Evolutionary conservation across 306 rosid species (phyloP), one percentile per base, ranked within the genome.

Genomic region (Fragaria nilgerrensis): DNA sequence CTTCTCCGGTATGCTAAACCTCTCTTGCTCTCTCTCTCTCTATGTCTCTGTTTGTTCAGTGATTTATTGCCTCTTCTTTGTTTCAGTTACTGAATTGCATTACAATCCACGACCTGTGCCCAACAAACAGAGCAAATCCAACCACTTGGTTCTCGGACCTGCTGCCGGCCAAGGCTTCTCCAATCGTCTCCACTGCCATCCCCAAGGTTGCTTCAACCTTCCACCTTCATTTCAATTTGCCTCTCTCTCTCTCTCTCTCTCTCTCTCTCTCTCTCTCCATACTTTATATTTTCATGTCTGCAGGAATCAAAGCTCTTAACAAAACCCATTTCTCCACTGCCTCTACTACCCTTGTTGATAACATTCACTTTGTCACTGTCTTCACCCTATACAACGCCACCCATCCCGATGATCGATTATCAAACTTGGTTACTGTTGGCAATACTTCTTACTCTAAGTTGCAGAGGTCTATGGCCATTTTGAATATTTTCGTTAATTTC

Each of bases 121-220:
- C 68, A 81, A 79, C 67, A 86, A 89, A 80, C 74, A 78, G 25
- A 81, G 74, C 85, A 89, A 75, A 58, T 58, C 0, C 68, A 63
- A 32, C 83, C 96, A 90, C 86, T 83, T 92, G 67, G 84, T 90
- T 82, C 88, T 95, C 67, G 99, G 99, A 53, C 95, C 93, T 75
- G 92, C 96, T 81, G 90, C 97, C 74, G 99, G 99, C 37, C 94
- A 89, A 86, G 97, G 99, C 90, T 73, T 86, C 75, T 50, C 92
- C 52, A 89, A 85, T 78, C 97, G 97, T 25, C 85, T 95, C 82
- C 97, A 95, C 73, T 92, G 97, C 89, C 85, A 87, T 85, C 93
- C 96, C 91, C 75, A 41, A 20, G 34, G 44, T 64, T n/a, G 1
- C 6, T 39, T 56, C 53, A 7, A 23, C 20, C 61, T 32, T 43